Evolutionary conservation across 768 basidiomycete genomes (phyloP).

Genomic region (Lanmaoa rubissima): DNA sequence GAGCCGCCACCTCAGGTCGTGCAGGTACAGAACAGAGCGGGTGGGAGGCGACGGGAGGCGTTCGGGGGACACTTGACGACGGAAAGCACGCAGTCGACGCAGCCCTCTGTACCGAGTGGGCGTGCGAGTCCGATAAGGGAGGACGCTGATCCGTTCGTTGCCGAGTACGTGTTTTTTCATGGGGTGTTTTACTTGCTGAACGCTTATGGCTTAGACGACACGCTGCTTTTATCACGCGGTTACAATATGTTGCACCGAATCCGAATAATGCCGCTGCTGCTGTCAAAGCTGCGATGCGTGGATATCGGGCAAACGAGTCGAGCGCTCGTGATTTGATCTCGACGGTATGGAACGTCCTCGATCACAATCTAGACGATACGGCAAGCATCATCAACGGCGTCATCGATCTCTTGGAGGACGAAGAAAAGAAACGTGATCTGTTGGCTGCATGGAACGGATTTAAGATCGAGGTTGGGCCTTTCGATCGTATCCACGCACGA

Average conservation of each 20-base stretch:
- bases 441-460: conserved; percentile 81
- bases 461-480: conserved; percentile 73
- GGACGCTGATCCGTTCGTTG: conserved; percentile 51
- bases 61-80: conserved; percentile 61
- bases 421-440: conserved; percentile 78
- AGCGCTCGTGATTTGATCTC: conserved; percentile 82
- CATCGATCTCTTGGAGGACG: conserved; percentile 77
- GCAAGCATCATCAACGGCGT: conserved; percentile 70
- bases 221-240: conserved; percentile 57
- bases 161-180: conserved; percentile 46
- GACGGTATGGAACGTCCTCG: conserved; percentile 81
- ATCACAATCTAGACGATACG: conserved; percentile 66
- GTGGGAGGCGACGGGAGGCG: conserved; percentile 51
- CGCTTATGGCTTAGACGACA: conserved; percentile 51
- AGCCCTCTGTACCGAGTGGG: conserved; percentile 21
- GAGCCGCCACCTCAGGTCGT: conserved; percentile 29
- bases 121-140: conserved; percentile 34
- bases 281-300: conserved; percentile 72
- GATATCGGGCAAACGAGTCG: conserved; percentile 74
- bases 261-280: conserved; percentile 57
- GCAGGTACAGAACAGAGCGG: conserved; percentile 30
- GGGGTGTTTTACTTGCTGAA: not conserved
- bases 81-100: conserved; percentile 24
- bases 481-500: not conserved
- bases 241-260: conserved; percentile 58